Evolutionary conservation across 108 stramenopile species (phyloP).

Genomic region (Seminavis robusta): DNA sequence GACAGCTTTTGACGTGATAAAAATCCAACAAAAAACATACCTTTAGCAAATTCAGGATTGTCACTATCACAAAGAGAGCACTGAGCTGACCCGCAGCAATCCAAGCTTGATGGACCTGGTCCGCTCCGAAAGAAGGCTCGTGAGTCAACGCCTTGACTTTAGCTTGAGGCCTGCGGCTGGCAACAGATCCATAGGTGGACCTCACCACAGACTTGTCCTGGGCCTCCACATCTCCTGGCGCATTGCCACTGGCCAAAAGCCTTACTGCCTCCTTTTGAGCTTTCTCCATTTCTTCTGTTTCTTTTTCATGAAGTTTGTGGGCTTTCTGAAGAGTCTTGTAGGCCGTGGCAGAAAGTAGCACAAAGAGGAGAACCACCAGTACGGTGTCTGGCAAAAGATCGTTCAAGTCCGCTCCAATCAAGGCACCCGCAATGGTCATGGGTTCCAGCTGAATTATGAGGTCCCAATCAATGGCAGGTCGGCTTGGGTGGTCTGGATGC

Average conservation of each 20-base stretch:
- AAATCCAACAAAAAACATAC: too few relatives aligned
- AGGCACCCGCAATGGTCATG: conserved; percentile 86
- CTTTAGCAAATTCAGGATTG: conserved; percentile 76
- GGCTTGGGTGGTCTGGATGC: conserved; percentile 77
- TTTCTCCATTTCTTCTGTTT: too few relatives aligned
- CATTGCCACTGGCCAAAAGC: not conserved
- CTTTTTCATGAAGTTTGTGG: conserved; percentile 81
- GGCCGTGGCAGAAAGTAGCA: conserved; percentile 75
- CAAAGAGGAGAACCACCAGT: conserved; percentile 77
- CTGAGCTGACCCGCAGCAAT: not conserved
- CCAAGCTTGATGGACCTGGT: not conserved
- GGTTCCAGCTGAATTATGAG: conserved; percentile 96
- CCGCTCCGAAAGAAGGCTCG: not conserved
- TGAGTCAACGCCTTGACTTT: too few relatives aligned
- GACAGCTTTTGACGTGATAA: too few relatives aligned
- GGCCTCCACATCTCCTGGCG: too few relatives aligned
- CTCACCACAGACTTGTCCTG: too few relatives aligned
- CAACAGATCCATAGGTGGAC: not conserved
- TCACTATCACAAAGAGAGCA: conserved; percentile 40
- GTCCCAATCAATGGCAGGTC: conserved; percentile 97
- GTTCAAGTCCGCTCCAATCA: conserved; percentile 87
- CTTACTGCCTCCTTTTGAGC: not conserved
- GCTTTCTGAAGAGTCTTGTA: conserved; percentile 86
- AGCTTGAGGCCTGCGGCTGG: not conserved
- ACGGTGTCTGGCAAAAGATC: conserved; percentile 80